Base-by-base conservation (phyloP, 192 early-diverging fungal genomes). In the Pilobolus umbonatus region DNA sequence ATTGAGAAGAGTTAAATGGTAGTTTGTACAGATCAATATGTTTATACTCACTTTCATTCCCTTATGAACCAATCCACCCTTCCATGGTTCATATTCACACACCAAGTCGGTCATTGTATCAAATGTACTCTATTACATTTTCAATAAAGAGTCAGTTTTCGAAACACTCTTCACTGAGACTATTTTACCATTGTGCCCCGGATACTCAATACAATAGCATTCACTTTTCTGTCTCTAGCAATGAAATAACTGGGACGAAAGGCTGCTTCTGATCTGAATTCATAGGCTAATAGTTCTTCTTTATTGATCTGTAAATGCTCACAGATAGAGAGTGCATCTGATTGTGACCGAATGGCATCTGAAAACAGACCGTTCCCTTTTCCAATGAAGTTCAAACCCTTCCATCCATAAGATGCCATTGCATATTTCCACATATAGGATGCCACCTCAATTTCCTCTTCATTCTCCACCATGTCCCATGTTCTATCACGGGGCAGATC, bases 71-170 rank as follows among this genome's bases (percentile, higher is more conserved):
- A 91, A 67, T 0, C 89, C 89, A 24, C 88, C 89, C 45, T 84
- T 83, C 88, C 86, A 89, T 35, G 82, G 86, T 36, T 82, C 75
- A 62, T 91, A 91, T 60, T 88, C 88, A 57, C 88, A 91, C 1
- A 84, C 83, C 14, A 91, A 57, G 61, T 91, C 89, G 1, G 88
- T 88, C 43, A 91, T 65, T 0, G 88, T 83, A 56, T 91, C 89
- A 60, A 86, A 81, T 1, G 79, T 79, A 39, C 85, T 88, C 81
- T 83, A 45, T 32, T n/a, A n/a, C n/a, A n/a, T n/a, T n/a, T n/a
- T n/a, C n/a, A n/a, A n/a, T n/a, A n/a, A n/a, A n/a, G n/a, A n/a
- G n/a, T n/a, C n/a, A n/a, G n/a, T n/a, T n/a, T n/a, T n/a, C n/a
- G n/a, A n/a, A n/a, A n/a, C n/a, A n/a, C n/a, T n/a, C n/a, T n/a